Conservation (phyloP, 306 rosid genomes). For the Prunus davidiana region DNA sequence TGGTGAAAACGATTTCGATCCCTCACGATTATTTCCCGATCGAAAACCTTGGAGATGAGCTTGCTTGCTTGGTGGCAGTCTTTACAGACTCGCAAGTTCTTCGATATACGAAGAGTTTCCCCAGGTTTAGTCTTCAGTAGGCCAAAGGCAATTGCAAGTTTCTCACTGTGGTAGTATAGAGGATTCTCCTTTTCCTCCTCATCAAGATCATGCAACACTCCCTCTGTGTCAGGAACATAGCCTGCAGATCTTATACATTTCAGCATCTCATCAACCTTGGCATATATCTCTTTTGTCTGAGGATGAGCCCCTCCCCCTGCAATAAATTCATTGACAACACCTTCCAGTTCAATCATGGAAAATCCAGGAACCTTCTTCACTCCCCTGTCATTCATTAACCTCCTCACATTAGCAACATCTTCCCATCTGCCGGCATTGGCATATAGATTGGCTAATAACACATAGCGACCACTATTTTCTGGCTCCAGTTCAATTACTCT, state of each 20-base stretch:
- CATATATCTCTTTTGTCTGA: slow-evolving; percentile 34
- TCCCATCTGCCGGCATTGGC: slow-evolving; percentile 64
- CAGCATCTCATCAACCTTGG: slow-evolving; percentile 47
- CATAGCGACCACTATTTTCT: slow-evolving; percentile 59
- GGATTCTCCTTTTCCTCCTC: slow-evolving; percentile 50
- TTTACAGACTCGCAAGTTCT: slow-evolving; percentile 58
- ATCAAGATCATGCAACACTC: slow-evolving; percentile 25
- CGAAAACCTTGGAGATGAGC: slow-evolving; percentile 43
- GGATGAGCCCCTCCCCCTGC: slow-evolving; percentile 58
- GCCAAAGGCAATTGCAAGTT: slow-evolving; percentile 62
- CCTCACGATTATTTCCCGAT: slow-evolving; percentile 50
- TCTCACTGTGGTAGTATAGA: slow-evolving; percentile 54
- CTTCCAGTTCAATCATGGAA: slow-evolving; percentile 60
- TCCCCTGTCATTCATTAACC: slow-evolving; percentile 53
- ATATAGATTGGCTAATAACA: slow-evolving; percentile 52
- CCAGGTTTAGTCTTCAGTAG: slow-evolving; percentile 44
- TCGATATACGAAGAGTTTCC: slow-evolving; percentile 52
- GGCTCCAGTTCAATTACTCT: slow-evolving; percentile 60
- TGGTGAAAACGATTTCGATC: slow-evolving; percentile 71
- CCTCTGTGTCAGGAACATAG: slow-evolving; percentile 36
- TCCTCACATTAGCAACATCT: slow-evolving; percentile 50
- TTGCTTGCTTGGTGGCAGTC: slow-evolving; percentile 72
- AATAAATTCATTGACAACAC: slow-evolving; percentile 49
- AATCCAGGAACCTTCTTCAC: slow-evolving; percentile 64
- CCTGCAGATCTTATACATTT: slow-evolving; percentile 37